Percentiles rank a stretch among this genome's conserved stretches.
These are phyloP conservation scores for Candida ulmi DNA, from an alignment of 805 yeast genomes.

Conservation along the genomic window DNA sequence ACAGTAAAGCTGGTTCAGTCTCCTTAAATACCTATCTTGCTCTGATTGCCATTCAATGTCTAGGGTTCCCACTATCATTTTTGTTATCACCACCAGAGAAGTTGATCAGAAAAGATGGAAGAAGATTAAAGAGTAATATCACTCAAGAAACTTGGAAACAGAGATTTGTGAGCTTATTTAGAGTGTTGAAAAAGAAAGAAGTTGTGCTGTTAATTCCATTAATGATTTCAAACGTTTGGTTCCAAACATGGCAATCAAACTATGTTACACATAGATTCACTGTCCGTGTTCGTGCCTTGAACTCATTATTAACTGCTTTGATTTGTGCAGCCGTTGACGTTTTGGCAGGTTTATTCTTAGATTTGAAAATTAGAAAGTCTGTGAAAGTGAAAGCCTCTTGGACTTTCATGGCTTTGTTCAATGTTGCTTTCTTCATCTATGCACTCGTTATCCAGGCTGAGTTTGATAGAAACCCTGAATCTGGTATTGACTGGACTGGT, in stretches of 20 bases:
- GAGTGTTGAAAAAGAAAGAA: constrained; percentile 14
- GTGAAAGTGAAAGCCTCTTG: constrained; percentile 16
- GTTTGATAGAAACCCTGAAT: constrained; percentile 7
- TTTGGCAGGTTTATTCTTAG: constrained; percentile 14
- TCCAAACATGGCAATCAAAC: constrained; percentile 20
- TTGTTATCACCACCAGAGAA: constrained; percentile 22
- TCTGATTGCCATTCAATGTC: constrained; percentile 21
- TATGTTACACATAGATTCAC: constrained; percentile 21
- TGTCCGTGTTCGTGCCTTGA: constrained; percentile 23
- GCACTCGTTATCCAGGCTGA: constrained; percentile 11
- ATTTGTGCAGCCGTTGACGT: constrained; percentile 16
- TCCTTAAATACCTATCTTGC: constrained; percentile 21
- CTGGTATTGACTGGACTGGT: constrained; percentile 18
- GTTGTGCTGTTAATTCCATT: constrained; percentile 17
- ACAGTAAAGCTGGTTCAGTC: constrained; percentile 15
- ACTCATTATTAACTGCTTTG: constrained; percentile 19
- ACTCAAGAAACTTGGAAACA: constrained; percentile 6
- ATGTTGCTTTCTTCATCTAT: constrained; percentile 18
- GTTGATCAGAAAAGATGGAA: constrained; percentile 25
- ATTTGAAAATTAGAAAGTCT: constrained; percentile 8
- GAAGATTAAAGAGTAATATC: constrained; percentile 8
- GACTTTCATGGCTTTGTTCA: constrained; percentile 5
- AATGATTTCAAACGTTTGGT: constrained; percentile 17
- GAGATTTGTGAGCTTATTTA: constrained; percentile 2
- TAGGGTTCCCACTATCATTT: constrained; percentile 18